phyloP scores from a whole-genome alignment of 305 asterid species.

The Stenogyne calaminthoides region DNA sequence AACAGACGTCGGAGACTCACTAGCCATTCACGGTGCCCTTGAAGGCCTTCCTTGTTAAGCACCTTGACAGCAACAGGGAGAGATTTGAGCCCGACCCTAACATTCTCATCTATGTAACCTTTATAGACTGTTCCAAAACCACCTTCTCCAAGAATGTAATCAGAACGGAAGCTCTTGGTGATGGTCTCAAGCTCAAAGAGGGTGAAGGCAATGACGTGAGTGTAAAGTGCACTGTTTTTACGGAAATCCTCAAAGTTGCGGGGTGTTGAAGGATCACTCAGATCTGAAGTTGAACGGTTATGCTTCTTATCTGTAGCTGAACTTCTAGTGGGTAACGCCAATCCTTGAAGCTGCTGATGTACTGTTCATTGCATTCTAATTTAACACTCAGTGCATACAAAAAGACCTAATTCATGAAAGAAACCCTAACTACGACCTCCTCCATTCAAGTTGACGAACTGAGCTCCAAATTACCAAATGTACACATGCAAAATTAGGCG shows the following conservation, averaged over 20 bases:
- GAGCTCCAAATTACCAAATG: slow-evolving; percentile 14
- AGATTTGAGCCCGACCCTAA: slow-evolving; percentile 91
- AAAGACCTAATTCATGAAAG: slow-evolving; percentile 9
- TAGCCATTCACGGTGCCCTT: slow-evolving; percentile 99
- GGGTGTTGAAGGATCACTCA: slow-evolving; percentile 81
- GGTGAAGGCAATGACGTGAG: slow-evolving; percentile 88
- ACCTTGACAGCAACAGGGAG: slow-evolving; percentile 98
- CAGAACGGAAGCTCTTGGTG: slow-evolving; percentile 97
- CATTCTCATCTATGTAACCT: slow-evolving; percentile 98
- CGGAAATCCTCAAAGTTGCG: slow-evolving; percentile 77
- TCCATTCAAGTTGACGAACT: not conserved
- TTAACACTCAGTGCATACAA: slow-evolving; percentile 9
- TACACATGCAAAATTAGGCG: not conserved
- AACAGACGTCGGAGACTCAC: slow-evolving; percentile 44
- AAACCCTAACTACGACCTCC: slow-evolving; percentile 35
- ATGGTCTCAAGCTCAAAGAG: slow-evolving; percentile 94
- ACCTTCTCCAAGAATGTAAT: slow-evolving; percentile 97
- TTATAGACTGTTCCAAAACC: slow-evolving; percentile 98
- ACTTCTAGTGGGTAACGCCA: slow-evolving; percentile 49
- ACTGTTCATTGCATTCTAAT: slow-evolving; percentile 45
- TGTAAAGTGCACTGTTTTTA: slow-evolving; percentile 69
- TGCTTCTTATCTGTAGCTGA: slow-evolving; percentile 60
- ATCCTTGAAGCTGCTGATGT: slow-evolving; percentile 70
- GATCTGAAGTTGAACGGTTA: slow-evolving; percentile 82
- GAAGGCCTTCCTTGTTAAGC: slow-evolving; percentile 97